Conservation (phyloP, 148 eudicot genomes). For the Polygonum maritimum region DNA sequence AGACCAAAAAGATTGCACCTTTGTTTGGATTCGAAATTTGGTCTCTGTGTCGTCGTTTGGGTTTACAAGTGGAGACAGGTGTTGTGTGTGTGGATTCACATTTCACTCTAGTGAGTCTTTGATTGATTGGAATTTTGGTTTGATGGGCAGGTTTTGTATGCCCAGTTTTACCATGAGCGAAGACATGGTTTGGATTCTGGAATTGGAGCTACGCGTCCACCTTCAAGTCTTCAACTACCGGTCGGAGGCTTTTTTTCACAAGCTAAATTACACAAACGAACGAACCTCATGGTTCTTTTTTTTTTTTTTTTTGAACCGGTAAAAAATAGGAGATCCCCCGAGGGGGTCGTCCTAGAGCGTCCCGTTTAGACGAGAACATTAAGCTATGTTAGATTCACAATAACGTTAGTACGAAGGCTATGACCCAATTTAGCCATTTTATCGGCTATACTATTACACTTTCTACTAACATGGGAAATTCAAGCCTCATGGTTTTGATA, state of each 20-base stretch:
- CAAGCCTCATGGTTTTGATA: too few species aligned
- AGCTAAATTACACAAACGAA: not conserved
- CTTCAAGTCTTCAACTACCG: slow-evolving; percentile 6
- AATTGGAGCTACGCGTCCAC: not conserved
- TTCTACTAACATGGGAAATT: too few species aligned
- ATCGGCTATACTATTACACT: too few species aligned
- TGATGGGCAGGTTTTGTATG: not conserved
- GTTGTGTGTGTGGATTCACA: not conserved
- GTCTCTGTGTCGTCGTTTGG: not conserved
- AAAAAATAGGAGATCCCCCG: too few species aligned
- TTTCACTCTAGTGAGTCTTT: not conserved
- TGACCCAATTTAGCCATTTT: too few species aligned
- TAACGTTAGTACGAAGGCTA: too few species aligned
- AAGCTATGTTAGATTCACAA: too few species aligned
- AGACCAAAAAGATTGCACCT: not conserved
- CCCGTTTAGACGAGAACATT: too few species aligned
- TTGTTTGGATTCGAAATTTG: not conserved
- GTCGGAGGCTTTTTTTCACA: not conserved
- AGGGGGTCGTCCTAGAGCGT: too few species aligned
- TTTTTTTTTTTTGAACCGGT: too few species aligned
- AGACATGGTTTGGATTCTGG: not conserved
- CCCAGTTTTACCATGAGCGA: not conserved
- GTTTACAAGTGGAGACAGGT: not conserved
- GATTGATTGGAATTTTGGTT: not conserved
- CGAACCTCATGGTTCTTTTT: too few species aligned